Conservation (phyloP, 306 rosid species). For the Inga laurina region DNA sequence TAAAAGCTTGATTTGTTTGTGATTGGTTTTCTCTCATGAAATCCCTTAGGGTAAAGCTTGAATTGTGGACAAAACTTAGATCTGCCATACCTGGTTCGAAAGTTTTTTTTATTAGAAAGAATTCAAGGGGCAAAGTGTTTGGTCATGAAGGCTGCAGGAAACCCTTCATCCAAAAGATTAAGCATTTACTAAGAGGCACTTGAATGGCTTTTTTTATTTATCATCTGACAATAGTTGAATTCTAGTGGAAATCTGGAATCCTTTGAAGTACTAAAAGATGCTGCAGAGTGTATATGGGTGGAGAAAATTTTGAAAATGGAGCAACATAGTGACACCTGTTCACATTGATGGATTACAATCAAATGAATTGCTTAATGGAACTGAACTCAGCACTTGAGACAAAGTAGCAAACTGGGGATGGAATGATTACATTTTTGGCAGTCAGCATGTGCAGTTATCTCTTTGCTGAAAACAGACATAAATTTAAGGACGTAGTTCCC, state of each 20-base stretch:
- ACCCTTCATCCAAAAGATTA: not conserved
- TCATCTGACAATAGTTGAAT: not conserved
- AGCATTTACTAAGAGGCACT: not conserved
- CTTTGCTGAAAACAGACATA: not conserved
- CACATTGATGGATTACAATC: not conserved
- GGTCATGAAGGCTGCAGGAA: not conserved
- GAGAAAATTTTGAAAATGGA: not conserved
- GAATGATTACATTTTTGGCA: too few species aligned
- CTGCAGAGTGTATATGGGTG: not conserved
- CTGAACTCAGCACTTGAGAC: not conserved
- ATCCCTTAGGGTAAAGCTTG: not conserved
- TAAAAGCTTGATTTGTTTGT: not conserved
- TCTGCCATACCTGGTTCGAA: not conserved
- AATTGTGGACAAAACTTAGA: not conserved
- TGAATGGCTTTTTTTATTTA: not conserved
- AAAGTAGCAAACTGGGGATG: not conserved
- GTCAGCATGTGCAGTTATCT: not conserved
- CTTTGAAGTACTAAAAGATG: not conserved
- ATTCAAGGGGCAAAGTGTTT: not conserved
- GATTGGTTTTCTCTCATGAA: not conserved
- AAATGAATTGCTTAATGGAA: not conserved
- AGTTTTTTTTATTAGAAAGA: not conserved
- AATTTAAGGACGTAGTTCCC: not conserved
- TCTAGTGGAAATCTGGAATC: not conserved
- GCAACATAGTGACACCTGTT: not conserved